Conservation (phyloP, 257 asterid species). For the Agastache rugosa region DNA sequence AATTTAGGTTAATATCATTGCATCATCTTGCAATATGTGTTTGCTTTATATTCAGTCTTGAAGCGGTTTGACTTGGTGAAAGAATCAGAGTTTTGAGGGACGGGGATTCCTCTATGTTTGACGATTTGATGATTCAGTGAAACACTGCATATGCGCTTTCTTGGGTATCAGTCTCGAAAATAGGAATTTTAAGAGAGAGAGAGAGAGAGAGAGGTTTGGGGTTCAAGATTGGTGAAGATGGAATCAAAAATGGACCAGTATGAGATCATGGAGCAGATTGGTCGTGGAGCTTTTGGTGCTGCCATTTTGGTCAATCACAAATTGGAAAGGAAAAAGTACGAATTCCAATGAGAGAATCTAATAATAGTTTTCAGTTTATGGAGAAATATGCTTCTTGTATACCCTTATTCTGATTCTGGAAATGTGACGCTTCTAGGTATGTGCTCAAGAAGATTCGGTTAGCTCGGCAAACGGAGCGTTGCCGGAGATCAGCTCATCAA, state of each 20-base stretch:
- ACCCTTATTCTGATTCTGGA: conserved; percentile 34
- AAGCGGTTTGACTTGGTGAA: conserved; percentile 36
- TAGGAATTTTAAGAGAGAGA: conserved; percentile 16
- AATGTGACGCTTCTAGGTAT: conserved; percentile 53
- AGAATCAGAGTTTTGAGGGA: conserved; percentile 22
- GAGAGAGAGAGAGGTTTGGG: conserved; percentile 36
- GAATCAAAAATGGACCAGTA: conserved; percentile 98
- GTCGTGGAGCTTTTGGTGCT: conserved; percentile 99
- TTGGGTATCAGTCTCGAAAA: conserved; percentile 7
- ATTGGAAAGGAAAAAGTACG: conserved; percentile 82
- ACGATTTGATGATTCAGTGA: conserved; percentile 35
- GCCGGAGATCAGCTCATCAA: conserved; percentile 99
- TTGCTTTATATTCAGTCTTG: not conserved
- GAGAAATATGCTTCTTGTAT: conserved; percentile 25
- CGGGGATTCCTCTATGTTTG: conserved; percentile 17
- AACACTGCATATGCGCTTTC: conserved; percentile 28
- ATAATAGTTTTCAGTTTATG: conserved; percentile 18
- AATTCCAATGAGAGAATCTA: conserved; percentile 7
- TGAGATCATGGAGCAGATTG: conserved; percentile 99
- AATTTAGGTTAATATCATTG: conserved; percentile 31
- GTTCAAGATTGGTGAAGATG: conserved; percentile 49
- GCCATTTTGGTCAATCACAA: conserved; percentile 97
- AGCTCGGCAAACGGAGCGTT: conserved; percentile 97
- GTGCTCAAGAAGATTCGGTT: conserved; percentile 96
- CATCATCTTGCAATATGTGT: conserved; percentile 31